Conservation (phyloP, 306 rosid genomes). For the Aeschynomene evenia region DNA sequence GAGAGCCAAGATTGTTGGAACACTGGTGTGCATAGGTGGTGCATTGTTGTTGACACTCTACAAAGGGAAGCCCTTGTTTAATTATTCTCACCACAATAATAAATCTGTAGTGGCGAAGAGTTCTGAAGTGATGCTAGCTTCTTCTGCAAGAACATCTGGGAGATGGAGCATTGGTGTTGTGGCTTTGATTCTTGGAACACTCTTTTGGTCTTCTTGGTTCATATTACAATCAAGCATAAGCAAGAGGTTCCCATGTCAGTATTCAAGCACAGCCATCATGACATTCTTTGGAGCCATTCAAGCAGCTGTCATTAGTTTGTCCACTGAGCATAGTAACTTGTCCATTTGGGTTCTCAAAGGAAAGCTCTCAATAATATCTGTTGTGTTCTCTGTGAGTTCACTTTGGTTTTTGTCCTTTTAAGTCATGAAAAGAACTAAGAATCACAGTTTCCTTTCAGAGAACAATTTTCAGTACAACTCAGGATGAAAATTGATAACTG, state of each 20-base stretch:
- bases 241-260: slow-evolving; percentile 76
- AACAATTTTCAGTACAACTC: too few species aligned
- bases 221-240: slow-evolving; percentile 69
- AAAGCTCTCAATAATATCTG: slow-evolving; percentile 52
- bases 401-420: neutral
- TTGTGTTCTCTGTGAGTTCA: slow-evolving; percentile 72
- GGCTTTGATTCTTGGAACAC: slow-evolving; percentile 63
- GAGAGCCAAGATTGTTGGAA: slow-evolving; percentile 71
- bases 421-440: neutral
- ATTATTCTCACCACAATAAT: slow-evolving; percentile 31
- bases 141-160: slow-evolving; percentile 31
- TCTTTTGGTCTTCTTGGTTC: slow-evolving; percentile 86
- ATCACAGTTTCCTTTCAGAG: too few species aligned
- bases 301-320: slow-evolving; percentile 60
- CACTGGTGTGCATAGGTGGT: slow-evolving; percentile 70
- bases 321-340: slow-evolving; percentile 39
- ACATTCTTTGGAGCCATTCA: slow-evolving; percentile 83
- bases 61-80: slow-evolving; percentile 60
- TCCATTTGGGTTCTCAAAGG: slow-evolving; percentile 77
- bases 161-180: slow-evolving; percentile 72
- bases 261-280: slow-evolving; percentile 87
- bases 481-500: too few species aligned
- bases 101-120: slow-evolving; percentile 16
- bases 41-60: slow-evolving; percentile 60
- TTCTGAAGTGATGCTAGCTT: slow-evolving; percentile 26